Evolutionary conservation across 768 basidiomycete species (phyloP).

Genomic region (Fistulinella prunicolor): DNA sequence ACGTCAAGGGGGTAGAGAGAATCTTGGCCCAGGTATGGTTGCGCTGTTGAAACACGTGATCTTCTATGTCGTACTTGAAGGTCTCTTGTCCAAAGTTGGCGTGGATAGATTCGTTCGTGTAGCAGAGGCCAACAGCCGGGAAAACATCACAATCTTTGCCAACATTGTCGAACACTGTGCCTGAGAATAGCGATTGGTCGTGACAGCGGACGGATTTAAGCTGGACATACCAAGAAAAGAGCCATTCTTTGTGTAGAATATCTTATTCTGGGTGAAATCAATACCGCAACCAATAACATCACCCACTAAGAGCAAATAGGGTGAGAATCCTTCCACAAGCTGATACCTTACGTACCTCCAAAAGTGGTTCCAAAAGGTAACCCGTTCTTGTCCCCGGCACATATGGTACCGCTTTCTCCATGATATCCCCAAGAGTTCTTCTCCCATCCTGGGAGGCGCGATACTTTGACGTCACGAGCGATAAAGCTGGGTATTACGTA

Average conservation of each 20-base stretch:
- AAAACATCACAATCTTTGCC: conserved; percentile 66
- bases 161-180: conserved; percentile 68
- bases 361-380: conserved; percentile 75
- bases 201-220: conserved; percentile 2
- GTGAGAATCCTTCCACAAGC: background rate
- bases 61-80: conserved; percentile 90
- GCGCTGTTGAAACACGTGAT: conserved; percentile 71
- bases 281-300: conserved; percentile 92
- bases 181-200: conserved; percentile 34
- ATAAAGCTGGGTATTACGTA: conserved; percentile 52
- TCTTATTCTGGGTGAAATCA: conserved; percentile 76
- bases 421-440: conserved; percentile 88
- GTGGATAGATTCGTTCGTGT: conserved; percentile 70
- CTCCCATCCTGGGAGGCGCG: conserved; percentile 85
- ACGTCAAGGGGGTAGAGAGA: conserved; percentile 52
- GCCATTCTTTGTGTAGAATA: conserved; percentile 92
- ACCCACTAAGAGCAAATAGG: conserved; percentile 49
- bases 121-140: conserved; percentile 87
- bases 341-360: conserved; percentile 54
- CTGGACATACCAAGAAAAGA: conserved; percentile 52
- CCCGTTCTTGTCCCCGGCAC: conserved; percentile 71
- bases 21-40: conserved; percentile 67
- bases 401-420: conserved; percentile 82
- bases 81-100: conserved; percentile 87
- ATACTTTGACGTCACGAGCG: conserved; percentile 58